These are phyloP conservation scores for Coemansia sp. DNA, from an alignment of 192 early-diverging fungal species.

Conservation along the genomic window DNA sequence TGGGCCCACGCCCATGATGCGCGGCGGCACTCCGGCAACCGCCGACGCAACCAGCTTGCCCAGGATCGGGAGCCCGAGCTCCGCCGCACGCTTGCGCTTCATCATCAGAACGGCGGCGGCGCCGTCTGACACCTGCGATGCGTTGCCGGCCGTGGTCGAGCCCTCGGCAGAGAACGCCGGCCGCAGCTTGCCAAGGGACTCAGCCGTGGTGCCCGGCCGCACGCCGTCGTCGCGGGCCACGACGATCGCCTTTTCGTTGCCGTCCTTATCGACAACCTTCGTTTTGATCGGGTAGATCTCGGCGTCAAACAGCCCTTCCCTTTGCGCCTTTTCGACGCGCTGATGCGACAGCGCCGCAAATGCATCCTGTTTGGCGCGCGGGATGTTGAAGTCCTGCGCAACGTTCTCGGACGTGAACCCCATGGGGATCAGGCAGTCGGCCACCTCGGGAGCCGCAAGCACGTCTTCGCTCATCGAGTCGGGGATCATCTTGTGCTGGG, in stretches of 20 bases:
- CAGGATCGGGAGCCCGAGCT: slow-evolving; percentile 79
- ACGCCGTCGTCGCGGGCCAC: slow-evolving; percentile 92
- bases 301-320: slow-evolving; percentile 85
- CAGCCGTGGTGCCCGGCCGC: slow-evolving; percentile 74
- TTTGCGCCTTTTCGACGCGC: slow-evolving; percentile 84
- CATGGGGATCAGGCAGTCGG: slow-evolving; percentile 89
- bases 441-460: slow-evolving; percentile 67
- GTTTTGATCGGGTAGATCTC: slow-evolving; percentile 88
- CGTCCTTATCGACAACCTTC: slow-evolving; percentile 77
- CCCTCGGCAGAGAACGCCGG: slow-evolving; percentile 89
- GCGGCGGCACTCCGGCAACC: slow-evolving; percentile 88
- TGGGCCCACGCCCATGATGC: slow-evolving; percentile 97
- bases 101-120: slow-evolving; percentile 95
- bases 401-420: slow-evolving; percentile 98
- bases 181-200: slow-evolving; percentile 78
- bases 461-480: slow-evolving; percentile 77
- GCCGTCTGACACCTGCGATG: slow-evolving; percentile 98
- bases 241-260: slow-evolving; percentile 69
- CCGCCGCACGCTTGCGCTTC: slow-evolving; percentile 89
- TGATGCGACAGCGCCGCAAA: slow-evolving; percentile 86
- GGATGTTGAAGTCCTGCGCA: slow-evolving; percentile 80
- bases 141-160: slow-evolving; percentile 90
- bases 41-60: slow-evolving; percentile 89
- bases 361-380: slow-evolving; percentile 87
- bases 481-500: slow-evolving; percentile 67